phyloP scores from a whole-genome alignment of 495 filamentous ascomycete genomes.

The Penicillium cinerascens region DNA sequence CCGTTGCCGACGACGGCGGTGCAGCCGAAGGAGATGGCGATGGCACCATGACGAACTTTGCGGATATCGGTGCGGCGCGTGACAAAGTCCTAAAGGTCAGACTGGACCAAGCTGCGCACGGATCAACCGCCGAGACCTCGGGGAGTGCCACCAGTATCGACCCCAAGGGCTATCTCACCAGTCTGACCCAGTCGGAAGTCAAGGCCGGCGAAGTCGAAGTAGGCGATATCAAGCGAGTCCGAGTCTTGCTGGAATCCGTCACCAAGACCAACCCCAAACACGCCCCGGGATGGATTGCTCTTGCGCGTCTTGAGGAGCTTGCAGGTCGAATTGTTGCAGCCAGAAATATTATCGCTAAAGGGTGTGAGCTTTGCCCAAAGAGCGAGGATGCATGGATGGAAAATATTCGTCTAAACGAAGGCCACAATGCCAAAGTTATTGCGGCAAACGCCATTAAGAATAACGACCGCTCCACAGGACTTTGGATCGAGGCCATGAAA shows the following conservation, averaged over 20 bases:
- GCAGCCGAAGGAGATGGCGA: slow-evolving; percentile 51
- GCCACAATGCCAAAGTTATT: slow-evolving; percentile 90
- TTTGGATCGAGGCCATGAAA: slow-evolving; percentile 95
- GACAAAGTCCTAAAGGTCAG: slow-evolving; percentile 90
- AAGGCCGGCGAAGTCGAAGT: slow-evolving; percentile 77
- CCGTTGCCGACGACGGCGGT: slow-evolving; percentile 72
- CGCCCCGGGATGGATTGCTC: slow-evolving; percentile 94
- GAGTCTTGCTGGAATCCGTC: slow-evolving; percentile 88
- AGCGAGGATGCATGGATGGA: slow-evolving; percentile 96
- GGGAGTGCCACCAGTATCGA: slow-evolving; percentile 92
- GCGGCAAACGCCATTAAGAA: slow-evolving; percentile 90
- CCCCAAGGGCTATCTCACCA: slow-evolving; percentile 92
- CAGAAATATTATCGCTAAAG: slow-evolving; percentile 76
- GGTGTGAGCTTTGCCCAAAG: slow-evolving; percentile 86
- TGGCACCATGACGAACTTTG: slow-evolving; percentile 95
- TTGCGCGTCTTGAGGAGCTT: slow-evolving; percentile 85
- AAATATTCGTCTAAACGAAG: slow-evolving; percentile 86
- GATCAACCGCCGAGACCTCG: slow-evolving; percentile 58
- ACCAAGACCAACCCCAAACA: slow-evolving; percentile 95
- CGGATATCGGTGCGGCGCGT: slow-evolving; percentile 92
- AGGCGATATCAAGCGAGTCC: slow-evolving; percentile 92
- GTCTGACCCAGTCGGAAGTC: slow-evolving; percentile 71
- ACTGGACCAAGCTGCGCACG: slow-evolving; percentile 82
- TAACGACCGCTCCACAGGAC: slow-evolving; percentile 79
- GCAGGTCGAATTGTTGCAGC: slow-evolving; percentile 88